Evolutionary conservation across 768 basidiomycete species (phyloP).

Genomic region (Pisolithus microcarpus): DNA sequence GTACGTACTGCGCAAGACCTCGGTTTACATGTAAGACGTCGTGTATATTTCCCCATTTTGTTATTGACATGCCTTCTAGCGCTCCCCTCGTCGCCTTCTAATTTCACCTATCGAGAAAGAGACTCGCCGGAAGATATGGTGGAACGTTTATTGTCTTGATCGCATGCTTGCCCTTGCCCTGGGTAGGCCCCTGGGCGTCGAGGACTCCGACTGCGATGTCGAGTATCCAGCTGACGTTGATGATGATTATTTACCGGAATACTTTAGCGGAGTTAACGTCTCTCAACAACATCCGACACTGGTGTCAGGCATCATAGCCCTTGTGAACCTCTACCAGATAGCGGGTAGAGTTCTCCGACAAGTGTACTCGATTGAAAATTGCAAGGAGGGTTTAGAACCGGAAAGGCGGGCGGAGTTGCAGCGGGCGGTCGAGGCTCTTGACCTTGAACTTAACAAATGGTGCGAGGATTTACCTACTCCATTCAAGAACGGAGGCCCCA

Average conservation of each 20-base stretch:
- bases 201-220: conserved; percentile 87
- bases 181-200: conserved; percentile 81
- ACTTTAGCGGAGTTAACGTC: conserved; percentile 58
- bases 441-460: conserved; percentile 75
- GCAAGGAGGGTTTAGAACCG: conserved; percentile 64
- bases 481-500: conserved; percentile 69
- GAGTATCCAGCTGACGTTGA: conserved; percentile 80
- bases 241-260: conserved; percentile 68
- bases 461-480: conserved; percentile 67
- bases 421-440: conserved; percentile 68
- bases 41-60: conserved; percentile 1
- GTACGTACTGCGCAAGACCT: conserved; percentile 86
- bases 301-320: conserved; percentile 75
- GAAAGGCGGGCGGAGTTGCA: conserved; percentile 75
- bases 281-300: conserved; percentile 53
- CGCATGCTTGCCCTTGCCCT: conserved; percentile 89
- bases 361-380: conserved; percentile 76
- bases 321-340: conserved; percentile 77
- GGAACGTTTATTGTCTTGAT: conserved; percentile 86
- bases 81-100: conserved; percentile 69
- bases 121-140: conserved; percentile 87
- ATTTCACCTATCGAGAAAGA: conserved; percentile 78
- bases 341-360: conserved; percentile 75
- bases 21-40: conserved; percentile 73
- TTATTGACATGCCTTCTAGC: conserved; percentile 37